These are phyloP conservation scores for Aegle marmelos DNA, from an alignment of 345 rosid species.

Conservation along the genomic window DNA sequence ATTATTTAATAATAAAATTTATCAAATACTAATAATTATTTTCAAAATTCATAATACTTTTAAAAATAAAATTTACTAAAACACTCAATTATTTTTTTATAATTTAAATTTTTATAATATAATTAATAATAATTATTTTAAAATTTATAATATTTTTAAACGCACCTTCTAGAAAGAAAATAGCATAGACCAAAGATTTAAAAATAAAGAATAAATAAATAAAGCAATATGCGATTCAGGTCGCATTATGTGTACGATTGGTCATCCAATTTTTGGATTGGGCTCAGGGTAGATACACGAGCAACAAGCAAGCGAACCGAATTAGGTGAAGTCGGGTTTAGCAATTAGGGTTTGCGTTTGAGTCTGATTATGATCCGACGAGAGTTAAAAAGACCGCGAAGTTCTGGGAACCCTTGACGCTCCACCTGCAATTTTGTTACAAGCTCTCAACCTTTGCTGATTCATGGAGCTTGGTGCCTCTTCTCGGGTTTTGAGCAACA, in stretches of 20 bases:
- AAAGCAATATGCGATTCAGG: not conserved
- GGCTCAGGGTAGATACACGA: not conserved
- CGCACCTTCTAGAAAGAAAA: too few species aligned
- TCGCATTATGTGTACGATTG: not conserved
- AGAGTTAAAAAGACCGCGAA: not conserved
- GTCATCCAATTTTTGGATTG: not conserved
- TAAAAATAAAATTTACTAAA: too few species aligned
- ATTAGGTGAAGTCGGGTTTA: not conserved
- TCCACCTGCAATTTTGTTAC: not conserved
- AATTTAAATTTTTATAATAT: too few species aligned
- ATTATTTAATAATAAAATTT: too few species aligned
- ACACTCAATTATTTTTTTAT: too few species aligned
- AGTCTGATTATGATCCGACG: not conserved
- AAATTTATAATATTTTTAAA: too few species aligned
- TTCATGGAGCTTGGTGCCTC: conserved; percentile 41
- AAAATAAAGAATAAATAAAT: too few species aligned
- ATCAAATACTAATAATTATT: too few species aligned
- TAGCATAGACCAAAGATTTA: too few species aligned
- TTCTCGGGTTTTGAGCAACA: conserved; percentile 27
- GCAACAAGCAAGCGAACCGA: too few species aligned
- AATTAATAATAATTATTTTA: too few species aligned
- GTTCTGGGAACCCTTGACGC: not conserved
- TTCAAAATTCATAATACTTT: too few species aligned
- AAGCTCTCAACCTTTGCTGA: not conserved
- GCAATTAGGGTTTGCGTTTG: conserved; percentile 4